Percentiles rank a stretch among this genome's conserved stretches.
These are phyloP conservation scores for Daldinia sp. DNA, from an alignment of 2,329 filamentous ascomycete genomes.

Conservation along the genomic window DNA sequence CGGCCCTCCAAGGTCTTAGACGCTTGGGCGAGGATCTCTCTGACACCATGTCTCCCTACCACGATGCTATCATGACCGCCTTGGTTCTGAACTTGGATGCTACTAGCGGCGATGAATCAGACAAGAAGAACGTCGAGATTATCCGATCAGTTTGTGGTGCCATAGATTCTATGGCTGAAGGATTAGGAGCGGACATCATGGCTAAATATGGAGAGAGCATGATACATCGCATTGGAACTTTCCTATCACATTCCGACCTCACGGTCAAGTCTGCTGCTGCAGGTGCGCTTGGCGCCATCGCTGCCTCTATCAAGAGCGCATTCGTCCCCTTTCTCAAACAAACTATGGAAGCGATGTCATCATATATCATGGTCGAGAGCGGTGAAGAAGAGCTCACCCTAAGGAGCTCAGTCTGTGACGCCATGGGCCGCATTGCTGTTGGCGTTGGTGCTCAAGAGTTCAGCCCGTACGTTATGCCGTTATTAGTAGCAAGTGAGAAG, in stretches of 20 bases:
- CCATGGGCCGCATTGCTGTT: conserved; percentile 90
- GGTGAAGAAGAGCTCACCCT: conserved; percentile 91
- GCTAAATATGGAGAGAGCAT: conserved; percentile 84
- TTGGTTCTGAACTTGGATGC: conserved; percentile 90
- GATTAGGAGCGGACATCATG: conserved; percentile 83
- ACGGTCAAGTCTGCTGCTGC: conserved; percentile 92
- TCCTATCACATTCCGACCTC: conserved; percentile 86
- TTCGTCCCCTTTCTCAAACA: conserved; percentile 94
- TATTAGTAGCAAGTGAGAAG: conserved; percentile 94
- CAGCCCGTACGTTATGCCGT: conserved; percentile 88
- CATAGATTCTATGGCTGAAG: conserved; percentile 90
- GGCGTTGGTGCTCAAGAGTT: conserved; percentile 89
- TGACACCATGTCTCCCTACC: conserved; percentile 88
- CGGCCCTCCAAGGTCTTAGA: conserved; percentile 87
- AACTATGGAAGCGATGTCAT: conserved; percentile 89
- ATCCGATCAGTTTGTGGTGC: conserved; percentile 91
- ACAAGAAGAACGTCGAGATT: conserved; percentile 84
- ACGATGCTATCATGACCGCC: conserved; percentile 84
- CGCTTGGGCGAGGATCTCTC: conserved; percentile 93
- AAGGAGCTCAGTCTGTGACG: conserved; percentile 89
- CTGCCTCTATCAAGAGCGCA: conserved; percentile 81
- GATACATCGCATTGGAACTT: conserved; percentile 84
- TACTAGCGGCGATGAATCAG: conserved; percentile 75
- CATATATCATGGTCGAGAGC: conserved; percentile 87
- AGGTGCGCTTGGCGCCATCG: conserved; percentile 90